Evolutionary conservation across 352 stramenopile genomes (phyloP), one percentile per base, ranked within the genome.

Genomic region (Thraustotheca clavata): DNA sequence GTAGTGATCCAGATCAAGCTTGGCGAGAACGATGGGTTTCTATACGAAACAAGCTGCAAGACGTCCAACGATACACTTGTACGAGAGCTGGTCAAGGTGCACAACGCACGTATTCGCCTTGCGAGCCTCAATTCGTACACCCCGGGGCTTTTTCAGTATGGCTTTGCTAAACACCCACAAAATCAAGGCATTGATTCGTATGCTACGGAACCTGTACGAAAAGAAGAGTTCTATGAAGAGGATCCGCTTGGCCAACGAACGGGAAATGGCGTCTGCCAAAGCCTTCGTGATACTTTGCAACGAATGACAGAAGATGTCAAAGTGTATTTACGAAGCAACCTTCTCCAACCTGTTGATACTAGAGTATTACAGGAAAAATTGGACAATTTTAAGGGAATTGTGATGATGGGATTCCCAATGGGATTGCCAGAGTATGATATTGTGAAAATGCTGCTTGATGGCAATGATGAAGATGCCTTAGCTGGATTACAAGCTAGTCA

Each of bases 361-460:
- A 83, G 88, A 41, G 69, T 90, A 27, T 72, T 98, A 20, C 54
- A 91, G 29, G 91, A 98, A 65, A 98, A 98, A 70, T 77, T 98
- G 39, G 77, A 89, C 61, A 96, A 94, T 69, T 91, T 98, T 38
- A 76, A 88, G 5, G 91, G 88, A 20, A 90, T 90, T 8, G 87
- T 98, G 32, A 94, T 79, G 60, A 96, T 96, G 77, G 89, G 89
- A n/a, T 98, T 96, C 70, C 95, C 95, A 7, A 97, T 96, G 88
- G 95, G 93, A 0, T 74, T 98, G 16, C 92, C 95, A 18, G 69
- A 81, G 26, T 88, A 89, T 71, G 94, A 98, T 73, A 76, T 88
- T 4, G 79, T 97, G 24, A 77, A 81, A 65, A 72, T 86, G 26
- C 77, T 94, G 54, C 72, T 98, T 57, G 91, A 98, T 35, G 77